Conservation (phyloP, 495 filamentous ascomycete genomes). For the Podospora fimiseda region DNA sequence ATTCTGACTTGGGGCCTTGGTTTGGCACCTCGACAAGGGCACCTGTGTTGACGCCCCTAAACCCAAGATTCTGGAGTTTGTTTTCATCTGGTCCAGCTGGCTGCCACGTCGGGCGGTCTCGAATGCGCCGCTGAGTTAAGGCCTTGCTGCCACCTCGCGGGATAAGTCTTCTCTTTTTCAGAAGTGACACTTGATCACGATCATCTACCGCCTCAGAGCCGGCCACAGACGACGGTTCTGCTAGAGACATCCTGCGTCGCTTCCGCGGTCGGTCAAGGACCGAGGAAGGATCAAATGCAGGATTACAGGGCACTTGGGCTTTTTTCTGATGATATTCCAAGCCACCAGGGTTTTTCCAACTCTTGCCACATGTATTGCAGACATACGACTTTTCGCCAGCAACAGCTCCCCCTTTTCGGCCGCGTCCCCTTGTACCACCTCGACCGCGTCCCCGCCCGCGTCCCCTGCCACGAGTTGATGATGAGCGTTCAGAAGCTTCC, state of each 20-base stretch:
- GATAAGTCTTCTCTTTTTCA: conserved; percentile 6
- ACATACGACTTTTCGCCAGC: conserved; percentile 23
- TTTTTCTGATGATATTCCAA: conserved; percentile 48
- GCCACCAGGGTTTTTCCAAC: conserved; percentile 48
- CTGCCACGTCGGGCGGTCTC: background rate
- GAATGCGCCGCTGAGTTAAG: background rate
- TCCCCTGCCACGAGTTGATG: conserved; percentile 15
- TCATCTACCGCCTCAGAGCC: conserved; percentile 34
- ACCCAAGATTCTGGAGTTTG: background rate
- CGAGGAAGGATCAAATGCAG: conserved; percentile 33
- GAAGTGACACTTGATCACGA: conserved; percentile 18
- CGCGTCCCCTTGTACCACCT: conserved; percentile 13
- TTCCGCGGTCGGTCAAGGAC: conserved; percentile 19
- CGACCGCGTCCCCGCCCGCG: conserved; percentile 17
- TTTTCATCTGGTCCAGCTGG: background rate
- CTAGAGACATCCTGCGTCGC: conserved; percentile 19
- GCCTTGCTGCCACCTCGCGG: background rate
- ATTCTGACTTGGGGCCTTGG: background rate
- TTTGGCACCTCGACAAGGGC: background rate
- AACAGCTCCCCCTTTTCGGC: conserved; percentile 12
- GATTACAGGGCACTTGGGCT: conserved; percentile 44
- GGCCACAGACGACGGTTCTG: conserved; percentile 14
- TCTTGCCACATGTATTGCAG: conserved; percentile 43
- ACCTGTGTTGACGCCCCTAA: background rate
- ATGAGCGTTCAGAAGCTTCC: background rate